Evolutionary conservation across 202 grass and related monocot species (phyloP), one percentile per base, ranked within the genome.

Genomic region (Miscanthus sacchariflorus): DNA sequence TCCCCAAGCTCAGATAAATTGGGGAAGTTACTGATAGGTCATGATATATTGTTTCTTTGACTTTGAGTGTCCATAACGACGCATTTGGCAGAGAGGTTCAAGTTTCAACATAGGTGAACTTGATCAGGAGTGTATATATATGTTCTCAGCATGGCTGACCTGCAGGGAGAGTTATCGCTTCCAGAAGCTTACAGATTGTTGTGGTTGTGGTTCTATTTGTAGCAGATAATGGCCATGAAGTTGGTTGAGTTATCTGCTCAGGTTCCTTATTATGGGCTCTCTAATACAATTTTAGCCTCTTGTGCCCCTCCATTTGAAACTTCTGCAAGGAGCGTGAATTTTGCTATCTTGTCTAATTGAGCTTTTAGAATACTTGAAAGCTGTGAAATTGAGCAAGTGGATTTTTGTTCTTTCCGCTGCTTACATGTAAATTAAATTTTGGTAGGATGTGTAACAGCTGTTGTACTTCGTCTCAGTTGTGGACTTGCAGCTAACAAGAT

Each of bases 361-460:
- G 79, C 39, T 90, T 45, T 84, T 80, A 77, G 63, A 48, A 78
- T 76, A 85, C 89, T 81, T 83, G 9, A 36, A 38, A 86, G 4
- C 13, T 50, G 67, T 72, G 68, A 59, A 83, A 86, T 74, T 70
- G 84, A 89, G 61, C 82, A 68, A 71, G 89, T 76, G 85, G 78
- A 52, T 89, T 89, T 80, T 81, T 83, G 69, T 87, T 91, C 81
- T 89, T 87, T 91, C 89, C 35, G 74, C 86, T 84, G 80, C 86
- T 79, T 91, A 85, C 83, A 43, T 93, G 89, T 93, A 90, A 87
- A 91, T 85, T 94, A 91, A 89, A 87, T 94, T 94, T 91, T 94
- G 87, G 84, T 85, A 90, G 77, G 81, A 91, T 73, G 25, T 89
- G 35, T 76, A 42, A 76, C 66, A 72, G 79, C 77, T 94, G 87